Evolutionary conservation across 2,329 filamentous ascomycete genomes (phyloP).

Genomic region (Apiospora saccharicola): DNA sequence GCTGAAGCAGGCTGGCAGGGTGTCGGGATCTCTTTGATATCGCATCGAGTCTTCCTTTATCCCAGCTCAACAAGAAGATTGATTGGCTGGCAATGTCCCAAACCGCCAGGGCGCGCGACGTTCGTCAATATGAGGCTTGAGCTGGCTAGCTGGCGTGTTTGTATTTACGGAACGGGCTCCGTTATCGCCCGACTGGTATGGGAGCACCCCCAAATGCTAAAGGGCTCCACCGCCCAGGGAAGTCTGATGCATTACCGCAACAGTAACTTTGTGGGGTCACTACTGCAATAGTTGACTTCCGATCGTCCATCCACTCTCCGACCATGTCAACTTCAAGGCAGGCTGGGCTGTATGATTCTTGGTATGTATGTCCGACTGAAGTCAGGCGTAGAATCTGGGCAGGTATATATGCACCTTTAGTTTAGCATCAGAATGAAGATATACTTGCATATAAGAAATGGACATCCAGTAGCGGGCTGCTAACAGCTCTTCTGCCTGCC

Average conservation of each 20-base stretch:
- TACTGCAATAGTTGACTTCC: slow-evolving; percentile 8
- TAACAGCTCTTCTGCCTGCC: not conserved
- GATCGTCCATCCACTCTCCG: slow-evolving; percentile 10
- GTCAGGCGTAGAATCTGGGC: too few relatives aligned
- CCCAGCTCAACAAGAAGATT: not conserved
- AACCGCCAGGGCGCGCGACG: slow-evolving; percentile 1
- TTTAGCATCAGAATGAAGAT: not conserved
- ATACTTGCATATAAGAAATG: not conserved
- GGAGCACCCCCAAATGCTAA: not conserved
- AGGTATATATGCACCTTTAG: not conserved
- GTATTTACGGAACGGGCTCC: slow-evolving; percentile 15
- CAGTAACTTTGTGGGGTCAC: slow-evolving; percentile 20
- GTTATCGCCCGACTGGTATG: slow-evolving; percentile 27
- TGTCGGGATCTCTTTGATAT: not conserved
- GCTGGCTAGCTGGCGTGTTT: slow-evolving; percentile 7
- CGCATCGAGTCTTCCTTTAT: slow-evolving; percentile 10
- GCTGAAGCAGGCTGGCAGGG: slow-evolving; percentile 7
- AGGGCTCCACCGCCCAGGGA: not conserved
- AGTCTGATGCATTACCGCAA: slow-evolving; percentile 21
- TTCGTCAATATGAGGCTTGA: slow-evolving; percentile 19
- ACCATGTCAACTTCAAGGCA: not conserved
- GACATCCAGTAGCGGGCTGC: not conserved
- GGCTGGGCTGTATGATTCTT: not conserved
- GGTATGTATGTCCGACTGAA: not conserved
- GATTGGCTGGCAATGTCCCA: slow-evolving; percentile 1